A percentile compares a stretch with the other conserved stretches of the same genome.
Conservation (phyloP, 495 filamentous ascomycete species). For the Aspergillus baeticus region DNA sequence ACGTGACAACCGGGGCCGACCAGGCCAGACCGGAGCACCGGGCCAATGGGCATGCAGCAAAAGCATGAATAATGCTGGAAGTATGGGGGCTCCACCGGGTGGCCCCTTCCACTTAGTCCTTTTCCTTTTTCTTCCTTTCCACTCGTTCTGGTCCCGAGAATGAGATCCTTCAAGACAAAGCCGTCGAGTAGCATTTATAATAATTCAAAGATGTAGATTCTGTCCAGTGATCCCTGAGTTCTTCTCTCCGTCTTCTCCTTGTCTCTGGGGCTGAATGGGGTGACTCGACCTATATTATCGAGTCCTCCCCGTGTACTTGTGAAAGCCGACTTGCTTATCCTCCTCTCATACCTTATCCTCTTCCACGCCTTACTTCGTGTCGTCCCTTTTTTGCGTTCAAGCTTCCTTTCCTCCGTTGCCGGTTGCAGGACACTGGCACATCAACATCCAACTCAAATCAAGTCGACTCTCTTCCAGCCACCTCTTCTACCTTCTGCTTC, state of each 20-base stretch:
- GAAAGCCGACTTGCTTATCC: conserved; percentile 2
- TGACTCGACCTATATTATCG: not conserved
- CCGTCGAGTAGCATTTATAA: not conserved
- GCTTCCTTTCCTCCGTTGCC: conserved; percentile 16
- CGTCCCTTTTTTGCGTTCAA: conserved; percentile 4
- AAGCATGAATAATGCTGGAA: conserved; percentile 2
- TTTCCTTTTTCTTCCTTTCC: not conserved
- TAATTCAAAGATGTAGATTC: not conserved
- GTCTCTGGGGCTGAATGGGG: not conserved
- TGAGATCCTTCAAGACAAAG: not conserved
- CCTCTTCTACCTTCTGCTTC: not conserved
- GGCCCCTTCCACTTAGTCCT: conserved; percentile 1
- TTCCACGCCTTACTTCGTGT: conserved; percentile 10
- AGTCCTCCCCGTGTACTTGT: conserved; percentile 2
- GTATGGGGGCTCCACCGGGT: conserved; percentile 13
- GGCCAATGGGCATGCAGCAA: not conserved
- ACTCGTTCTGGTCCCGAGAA: not conserved
- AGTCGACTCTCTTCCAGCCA: not conserved
- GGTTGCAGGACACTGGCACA: conserved; percentile 26
- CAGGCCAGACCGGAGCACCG: conserved; percentile 6
- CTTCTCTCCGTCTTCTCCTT: conserved; percentile 8
- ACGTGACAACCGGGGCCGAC: not conserved
- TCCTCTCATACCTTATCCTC: conserved; percentile 6
- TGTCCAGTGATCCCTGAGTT: not conserved
- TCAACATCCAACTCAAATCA: not conserved